Base-by-base conservation (phyloP, 176 grass and related monocot species). In the Phyllostachys edulis region DNA sequence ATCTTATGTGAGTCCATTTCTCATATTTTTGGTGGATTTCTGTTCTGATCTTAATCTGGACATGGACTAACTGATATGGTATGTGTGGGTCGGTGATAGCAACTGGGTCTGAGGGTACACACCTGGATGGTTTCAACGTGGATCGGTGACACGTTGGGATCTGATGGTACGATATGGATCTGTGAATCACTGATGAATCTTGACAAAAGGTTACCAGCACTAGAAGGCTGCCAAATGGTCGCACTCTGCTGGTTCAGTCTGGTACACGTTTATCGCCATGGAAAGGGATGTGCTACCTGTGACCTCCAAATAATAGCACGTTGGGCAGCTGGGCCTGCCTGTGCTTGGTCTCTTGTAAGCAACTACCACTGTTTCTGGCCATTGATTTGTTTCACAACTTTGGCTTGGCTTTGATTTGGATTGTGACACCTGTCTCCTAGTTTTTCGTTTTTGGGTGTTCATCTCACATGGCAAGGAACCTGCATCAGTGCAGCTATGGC, bases 231-330 rank as follows among this genome's bases (percentile, higher is more conserved):
- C 84, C 80, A 17, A 37, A 8, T 85, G 67, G 84, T 39, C 8
- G 51, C 13, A 32, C 9, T 63, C 52, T 54, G 89, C 80, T 78
- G 66, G 71, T 66, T 68, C 42, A 69, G 70, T 70, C 55, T 52
- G 77, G 76, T 78, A 51, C 82, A 61, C 70, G 42, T 69, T 76
- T 21, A 29, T 89, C 18, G 60, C 55, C 32, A 50, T 46, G 26
- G 76, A 90, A 79, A 90, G 74, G 6, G 80, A 84, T 59, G 84
- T 68, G 68, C 68, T 80, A 75, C 85, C 89, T 75, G 75, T 83
- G 89, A 87, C 84, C 80, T 63, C 15, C 50, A 73, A 29, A 81
- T 7, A 74, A 20, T 4, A 3, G 32, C 32, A 68, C 36, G 34
- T 11, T 7, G 78, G 17, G 57, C 76, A 70, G 75, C 45, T 56